Conservation (phyloP, 345 rosid genomes). For the Triadica sebifera region DNA sequence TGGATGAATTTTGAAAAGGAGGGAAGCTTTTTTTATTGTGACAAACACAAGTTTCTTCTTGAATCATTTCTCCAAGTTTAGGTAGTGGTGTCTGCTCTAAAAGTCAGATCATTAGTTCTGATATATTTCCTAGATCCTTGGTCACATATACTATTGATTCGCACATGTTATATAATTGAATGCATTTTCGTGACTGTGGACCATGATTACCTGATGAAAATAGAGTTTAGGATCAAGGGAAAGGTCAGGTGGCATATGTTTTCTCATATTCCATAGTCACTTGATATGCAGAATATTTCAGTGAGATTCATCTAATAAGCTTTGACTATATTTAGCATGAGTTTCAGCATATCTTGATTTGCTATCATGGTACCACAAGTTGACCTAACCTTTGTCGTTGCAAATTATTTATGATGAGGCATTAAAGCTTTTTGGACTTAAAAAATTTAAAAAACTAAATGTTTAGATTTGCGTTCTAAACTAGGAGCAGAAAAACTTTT, state of each 20-base stretch:
- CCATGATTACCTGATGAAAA: not conserved
- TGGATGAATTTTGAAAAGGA: not conserved
- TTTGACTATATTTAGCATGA: not conserved
- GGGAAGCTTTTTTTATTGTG: too few species aligned
- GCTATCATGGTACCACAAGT: not conserved
- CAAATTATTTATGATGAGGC: not conserved
- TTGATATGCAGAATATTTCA: not conserved
- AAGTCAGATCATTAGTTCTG: too few species aligned
- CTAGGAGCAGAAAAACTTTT: not conserved
- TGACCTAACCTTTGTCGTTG: not conserved
- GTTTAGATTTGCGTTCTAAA: not conserved
- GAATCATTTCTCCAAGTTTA: too few species aligned
- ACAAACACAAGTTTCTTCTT: too few species aligned
- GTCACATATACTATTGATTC: not conserved
- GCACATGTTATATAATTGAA: too few species aligned
- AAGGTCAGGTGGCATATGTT: not conserved
- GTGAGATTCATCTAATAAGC: not conserved
- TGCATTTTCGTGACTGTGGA: not conserved
- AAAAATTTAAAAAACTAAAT: not conserved
- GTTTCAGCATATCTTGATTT: not conserved
- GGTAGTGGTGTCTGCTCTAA: too few species aligned
- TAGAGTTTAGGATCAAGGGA: not conserved
- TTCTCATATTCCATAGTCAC: not conserved
- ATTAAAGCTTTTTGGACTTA: not conserved
- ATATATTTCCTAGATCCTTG: too few species aligned